Evolutionary conservation across 495 filamentous ascomycete species (phyloP), one percentile per base, ranked within the genome.

Genomic region (Xylaria acuta): DNA sequence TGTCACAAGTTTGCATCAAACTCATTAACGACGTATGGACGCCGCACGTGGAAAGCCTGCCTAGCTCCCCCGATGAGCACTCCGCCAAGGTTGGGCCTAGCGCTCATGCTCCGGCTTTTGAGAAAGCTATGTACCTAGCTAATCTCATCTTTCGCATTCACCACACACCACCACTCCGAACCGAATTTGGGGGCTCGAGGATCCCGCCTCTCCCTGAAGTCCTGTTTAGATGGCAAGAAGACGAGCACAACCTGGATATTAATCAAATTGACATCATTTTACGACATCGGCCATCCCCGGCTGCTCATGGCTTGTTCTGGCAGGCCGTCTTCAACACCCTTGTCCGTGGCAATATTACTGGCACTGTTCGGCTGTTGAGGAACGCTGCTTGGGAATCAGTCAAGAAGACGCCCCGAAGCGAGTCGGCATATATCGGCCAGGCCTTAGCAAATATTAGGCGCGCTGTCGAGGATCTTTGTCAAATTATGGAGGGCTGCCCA

Each of bases 231-330:
- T 98, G 94, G 94, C 83, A 97, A 47, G 85, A 93, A 64, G 84
- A 84, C 3, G 86, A 92, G 74, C 90, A 95, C 76, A 86, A 89
- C 59, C 82, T 90, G 34, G 90, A 89, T 72, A 80, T 80, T 27
- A 82, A 85, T 58, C 90, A 92, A 71, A 75, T 92, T 4, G 82
- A 88, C 49, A 81, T 89, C 16, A 82, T 97, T 47, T 82, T 87
- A 71, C 84, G 84, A 32, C 79, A 90, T 68, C 83, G 87, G 58
- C 92, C 92, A 3, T 92, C 91, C 70, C 92, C 93, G 45, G 90
- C 93, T 3, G 88, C 89, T 58, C 92, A 94, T 74, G 80, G 82
- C 7, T 84, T 89, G 36, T 98, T 92, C 79, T 98, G 95, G 95
- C 92, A 93, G 75, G 86, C 89, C 12, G 81, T 97, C 22, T 91